Evolutionary conservation across 1,284 basidiomycete genomes (phyloP).

Genomic region (Leccinum laetum): DNA sequence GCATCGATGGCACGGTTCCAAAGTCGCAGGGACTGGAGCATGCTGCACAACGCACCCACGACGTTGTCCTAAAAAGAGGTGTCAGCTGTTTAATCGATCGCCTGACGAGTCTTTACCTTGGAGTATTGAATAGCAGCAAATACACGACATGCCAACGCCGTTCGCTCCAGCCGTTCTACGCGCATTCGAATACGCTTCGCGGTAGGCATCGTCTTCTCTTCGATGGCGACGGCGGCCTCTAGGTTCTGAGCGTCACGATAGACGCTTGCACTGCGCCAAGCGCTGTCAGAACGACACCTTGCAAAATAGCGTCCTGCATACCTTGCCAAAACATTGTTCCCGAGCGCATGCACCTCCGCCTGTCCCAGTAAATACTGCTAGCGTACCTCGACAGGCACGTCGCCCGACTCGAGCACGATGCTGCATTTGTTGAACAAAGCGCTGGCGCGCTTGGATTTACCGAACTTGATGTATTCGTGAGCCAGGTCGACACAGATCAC

Average conservation of each 20-base stretch:
- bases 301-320: slow-evolving; percentile 29
- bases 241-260: slow-evolving; percentile 60
- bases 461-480: slow-evolving; percentile 75
- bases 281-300: background rate
- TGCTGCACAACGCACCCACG: slow-evolving; percentile 50
- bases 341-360: slow-evolving; percentile 63
- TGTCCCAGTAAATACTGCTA: slow-evolving; percentile 64
- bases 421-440: slow-evolving; percentile 61
- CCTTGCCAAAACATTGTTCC: slow-evolving; percentile 66
- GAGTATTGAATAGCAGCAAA: slow-evolving; percentile 69
- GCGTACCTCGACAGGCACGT: slow-evolving; percentile 48
- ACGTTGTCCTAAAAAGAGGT: slow-evolving; percentile 47
- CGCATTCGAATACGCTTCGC: slow-evolving; percentile 58
- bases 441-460: slow-evolving; percentile 68
- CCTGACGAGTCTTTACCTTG: slow-evolving; percentile 42
- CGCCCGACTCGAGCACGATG: slow-evolving; percentile 41
- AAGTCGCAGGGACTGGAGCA: slow-evolving; percentile 48
- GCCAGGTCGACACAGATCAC: slow-evolving; percentile 70
- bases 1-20: slow-evolving; percentile 80
- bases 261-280: slow-evolving; percentile 42
- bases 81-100: slow-evolving; percentile 1
- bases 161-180: slow-evolving; percentile 60
- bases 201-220: slow-evolving; percentile 52
- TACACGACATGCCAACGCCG: slow-evolving; percentile 69
- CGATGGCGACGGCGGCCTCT: slow-evolving; percentile 41